Conservation (phyloP, 768 basidiomycete genomes). For the Cystoderma amianthinum region DNA sequence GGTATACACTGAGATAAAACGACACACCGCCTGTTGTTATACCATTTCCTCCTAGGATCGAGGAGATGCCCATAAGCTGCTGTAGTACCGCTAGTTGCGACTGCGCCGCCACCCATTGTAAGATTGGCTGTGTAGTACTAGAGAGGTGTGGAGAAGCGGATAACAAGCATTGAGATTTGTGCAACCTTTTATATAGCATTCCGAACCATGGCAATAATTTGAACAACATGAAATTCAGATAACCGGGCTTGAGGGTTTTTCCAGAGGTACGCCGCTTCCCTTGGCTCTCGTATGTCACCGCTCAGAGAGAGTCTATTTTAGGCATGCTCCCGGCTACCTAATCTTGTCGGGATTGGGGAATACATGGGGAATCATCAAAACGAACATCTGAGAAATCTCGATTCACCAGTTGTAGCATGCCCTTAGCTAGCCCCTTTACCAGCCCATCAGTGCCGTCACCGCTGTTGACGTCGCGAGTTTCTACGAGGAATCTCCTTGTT, state of each 20-base stretch:
- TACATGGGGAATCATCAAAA: too few species aligned
- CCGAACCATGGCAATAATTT: background rate
- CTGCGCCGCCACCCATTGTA: conserved; percentile 53
- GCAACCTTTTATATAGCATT: background rate
- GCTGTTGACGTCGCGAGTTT: conserved; percentile 10
- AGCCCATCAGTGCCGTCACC: too few species aligned
- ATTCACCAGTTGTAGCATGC: too few species aligned
- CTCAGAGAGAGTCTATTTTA: background rate
- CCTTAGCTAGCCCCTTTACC: too few species aligned
- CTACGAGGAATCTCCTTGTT: conserved; percentile 23
- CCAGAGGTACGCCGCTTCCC: conserved; percentile 32
- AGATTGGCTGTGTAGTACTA: conserved; percentile 10
- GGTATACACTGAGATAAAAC: background rate
- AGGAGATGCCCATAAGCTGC: conserved; percentile 46
- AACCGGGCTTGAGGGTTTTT: conserved; percentile 26
- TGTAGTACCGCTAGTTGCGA: conserved; percentile 21
- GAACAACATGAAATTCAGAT: conserved; percentile 20
- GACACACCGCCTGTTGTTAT: conserved; percentile 65
- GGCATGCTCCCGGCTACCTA: background rate
- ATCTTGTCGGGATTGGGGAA: background rate
- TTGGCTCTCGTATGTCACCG: too few species aligned
- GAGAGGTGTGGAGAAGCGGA: conserved; percentile 20
- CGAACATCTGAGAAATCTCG: too few species aligned
- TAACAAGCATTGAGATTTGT: background rate
- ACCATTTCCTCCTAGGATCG: conserved; percentile 67